Conservation (phyloP, 2,329 filamentous ascomycete genomes). For the Colletotrichum acutatum region DNA sequence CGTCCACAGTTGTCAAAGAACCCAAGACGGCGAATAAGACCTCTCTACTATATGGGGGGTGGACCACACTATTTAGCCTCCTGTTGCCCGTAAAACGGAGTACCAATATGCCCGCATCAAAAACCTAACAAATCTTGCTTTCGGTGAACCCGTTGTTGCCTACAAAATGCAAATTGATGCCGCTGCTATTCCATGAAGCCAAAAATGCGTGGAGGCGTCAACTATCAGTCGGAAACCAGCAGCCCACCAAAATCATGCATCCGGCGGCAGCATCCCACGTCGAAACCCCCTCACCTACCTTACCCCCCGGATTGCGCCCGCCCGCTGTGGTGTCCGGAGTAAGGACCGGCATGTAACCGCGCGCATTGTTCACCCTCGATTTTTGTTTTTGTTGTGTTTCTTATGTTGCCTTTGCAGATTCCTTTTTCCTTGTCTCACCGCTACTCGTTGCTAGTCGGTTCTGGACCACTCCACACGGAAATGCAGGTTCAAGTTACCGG, state of each 20-base stretch:
- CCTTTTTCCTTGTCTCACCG: conserved; percentile 30
- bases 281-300: not conserved
- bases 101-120: not conserved
- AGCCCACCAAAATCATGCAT: conserved; percentile 15
- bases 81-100: not conserved
- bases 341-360: conserved; percentile 20
- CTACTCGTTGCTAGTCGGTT: conserved; percentile 24
- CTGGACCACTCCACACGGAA: conserved; percentile 25
- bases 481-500: conserved; percentile 2
- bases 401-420: not conserved
- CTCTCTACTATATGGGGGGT: not conserved
- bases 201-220: not conserved
- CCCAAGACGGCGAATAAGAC: conserved; percentile 7
- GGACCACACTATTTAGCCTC: conserved; percentile 9
- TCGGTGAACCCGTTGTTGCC: conserved; percentile 5
- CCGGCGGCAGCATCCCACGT: conserved; percentile 1
- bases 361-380: not conserved
- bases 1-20: conserved; percentile 17
- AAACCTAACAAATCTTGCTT: not conserved
- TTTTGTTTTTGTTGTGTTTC: not conserved
- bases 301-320: not conserved
- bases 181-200: not conserved
- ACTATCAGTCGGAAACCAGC: conserved; percentile 18
- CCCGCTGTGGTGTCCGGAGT: conserved; percentile 8
- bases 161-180: not conserved